phyloP scores from a whole-genome alignment of 495 filamentous ascomycete species.

The Neurospora sp. region DNA sequence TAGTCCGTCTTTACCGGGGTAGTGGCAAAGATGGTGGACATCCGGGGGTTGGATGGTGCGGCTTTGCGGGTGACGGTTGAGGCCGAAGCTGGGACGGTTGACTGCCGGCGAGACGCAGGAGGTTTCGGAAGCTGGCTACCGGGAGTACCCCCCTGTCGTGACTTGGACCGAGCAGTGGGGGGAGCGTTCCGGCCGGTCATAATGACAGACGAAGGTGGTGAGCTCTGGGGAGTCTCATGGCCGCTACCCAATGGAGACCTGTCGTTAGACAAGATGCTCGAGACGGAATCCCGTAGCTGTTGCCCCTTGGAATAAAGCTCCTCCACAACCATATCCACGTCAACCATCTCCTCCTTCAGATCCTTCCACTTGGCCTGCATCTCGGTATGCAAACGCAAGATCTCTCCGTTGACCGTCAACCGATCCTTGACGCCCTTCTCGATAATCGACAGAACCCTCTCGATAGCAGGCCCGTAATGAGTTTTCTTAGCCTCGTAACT shows the following conservation, averaged over 20 bases:
- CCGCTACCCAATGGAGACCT: slow-evolving; percentile 63
- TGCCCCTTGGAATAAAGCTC: slow-evolving; percentile 59
- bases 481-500: slow-evolving; percentile 91
- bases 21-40: slow-evolving; percentile 19
- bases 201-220: slow-evolving; percentile 81
- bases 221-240: slow-evolving; percentile 73
- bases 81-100: slow-evolving; percentile 18
- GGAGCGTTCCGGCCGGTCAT: slow-evolving; percentile 46
- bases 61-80: slow-evolving; percentile 26
- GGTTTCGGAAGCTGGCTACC: slow-evolving; percentile 29
- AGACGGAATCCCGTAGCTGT: slow-evolving; percentile 85
- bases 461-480: slow-evolving; percentile 92
- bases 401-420: slow-evolving; percentile 89
- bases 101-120: slow-evolving; percentile 28
- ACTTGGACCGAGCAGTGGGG: slow-evolving; percentile 29
- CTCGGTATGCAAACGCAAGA: slow-evolving; percentile 70
- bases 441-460: slow-evolving; percentile 80
- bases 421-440: slow-evolving; percentile 86
- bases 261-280: slow-evolving; percentile 81
- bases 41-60: slow-evolving; percentile 21
- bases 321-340: slow-evolving; percentile 64
- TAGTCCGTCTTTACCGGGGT: neutral
- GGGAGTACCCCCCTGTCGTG: slow-evolving; percentile 25
- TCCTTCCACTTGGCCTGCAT: slow-evolving; percentile 70
- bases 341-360: slow-evolving; percentile 62